Base-by-base conservation (phyloP, 78 protist species). In the Salpingoeca rosetta region DNA sequence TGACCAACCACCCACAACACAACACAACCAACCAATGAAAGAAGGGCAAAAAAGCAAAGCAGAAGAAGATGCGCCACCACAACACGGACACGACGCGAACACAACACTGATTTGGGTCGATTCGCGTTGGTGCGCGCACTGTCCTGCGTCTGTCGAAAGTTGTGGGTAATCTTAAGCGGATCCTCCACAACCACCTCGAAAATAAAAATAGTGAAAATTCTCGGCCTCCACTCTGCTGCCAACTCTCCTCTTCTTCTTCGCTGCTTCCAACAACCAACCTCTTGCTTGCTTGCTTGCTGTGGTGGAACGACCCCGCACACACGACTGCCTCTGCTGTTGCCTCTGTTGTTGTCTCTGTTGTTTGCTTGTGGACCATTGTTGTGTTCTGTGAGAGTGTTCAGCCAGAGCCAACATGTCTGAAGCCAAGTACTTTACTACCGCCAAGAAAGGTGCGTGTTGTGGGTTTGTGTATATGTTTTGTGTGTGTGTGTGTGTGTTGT, bases 341-440 rank as follows among this genome's bases (percentile, higher is more conserved):
- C 76, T 10, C 76, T 7, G 11, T 76, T 76, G 80, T 1, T 35
- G 42, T 25, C 11, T 12, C 43, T 76, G 7, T 51, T 51, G 65
- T 51, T 51, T 7, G 65, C 17, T 51, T n/a, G n/a, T n/a, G n/a
- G n/a, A n/a, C n/a, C 65, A 51, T 51, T 51, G 17, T 7, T 22
- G 17, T 51, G 7, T 7, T 17, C 31, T 51, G 7, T 51, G 65
- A 22, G 65, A 51, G 7, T 51, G 65, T 27, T 81, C 73, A 72
- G 44, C n/a, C 75, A 7, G 45, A 2, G 51, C 36, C 28, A 0
- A 12, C 44, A 88, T 88, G 90, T 40, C 85, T 24, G 90, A 83
- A 57, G 31, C 73, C 40, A 88, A 88, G 82, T 88, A 82, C 86
- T 88, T 88, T 41, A 37, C 87, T 42, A 83, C 90, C 84, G 76